A percentile compares a stretch with the other conserved stretches of the same genome.
phyloP scores from a whole-genome alignment of 345 rosid species.

The Garcia nutans region DNA sequence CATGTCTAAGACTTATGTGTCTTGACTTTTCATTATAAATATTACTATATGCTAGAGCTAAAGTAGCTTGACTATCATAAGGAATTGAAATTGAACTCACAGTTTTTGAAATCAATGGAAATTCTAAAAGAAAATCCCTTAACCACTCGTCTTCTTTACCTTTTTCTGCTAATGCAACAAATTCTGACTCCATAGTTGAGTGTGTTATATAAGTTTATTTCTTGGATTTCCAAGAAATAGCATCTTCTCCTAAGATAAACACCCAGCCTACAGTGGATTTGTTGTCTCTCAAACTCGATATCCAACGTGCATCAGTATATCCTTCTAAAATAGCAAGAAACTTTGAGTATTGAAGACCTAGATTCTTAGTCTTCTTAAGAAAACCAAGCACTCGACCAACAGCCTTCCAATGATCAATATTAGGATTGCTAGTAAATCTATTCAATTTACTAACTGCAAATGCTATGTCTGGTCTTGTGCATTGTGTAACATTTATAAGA shows the following conservation, averaged over 20 bases:
- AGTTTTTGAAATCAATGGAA: background rate
- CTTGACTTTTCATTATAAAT: too few relatives aligned
- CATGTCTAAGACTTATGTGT: too few relatives aligned
- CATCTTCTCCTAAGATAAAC: background rate
- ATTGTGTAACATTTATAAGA: too few relatives aligned
- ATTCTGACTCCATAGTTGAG: background rate
- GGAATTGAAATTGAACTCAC: background rate
- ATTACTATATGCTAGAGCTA: background rate
- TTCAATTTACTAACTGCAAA: too few relatives aligned
- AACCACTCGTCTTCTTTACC: slow-evolving; percentile 1
- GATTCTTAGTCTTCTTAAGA: background rate
- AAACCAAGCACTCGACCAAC: background rate
- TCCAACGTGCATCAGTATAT: background rate
- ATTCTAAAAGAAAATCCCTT: background rate
- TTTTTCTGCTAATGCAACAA: background rate
- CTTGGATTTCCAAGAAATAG: background rate
- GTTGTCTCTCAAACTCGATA: background rate
- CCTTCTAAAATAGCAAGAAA: slow-evolving; percentile 9
- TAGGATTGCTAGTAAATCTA: too few relatives aligned
- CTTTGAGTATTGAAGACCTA: background rate
- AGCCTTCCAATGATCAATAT: too few relatives aligned
- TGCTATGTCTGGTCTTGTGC: too few relatives aligned
- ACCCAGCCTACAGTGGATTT: background rate
- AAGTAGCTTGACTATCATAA: background rate
- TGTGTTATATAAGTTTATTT: slow-evolving; percentile 2